Conservation (phyloP, 352 stramenopile species). For the Globisporangium cederbergense region DNA sequence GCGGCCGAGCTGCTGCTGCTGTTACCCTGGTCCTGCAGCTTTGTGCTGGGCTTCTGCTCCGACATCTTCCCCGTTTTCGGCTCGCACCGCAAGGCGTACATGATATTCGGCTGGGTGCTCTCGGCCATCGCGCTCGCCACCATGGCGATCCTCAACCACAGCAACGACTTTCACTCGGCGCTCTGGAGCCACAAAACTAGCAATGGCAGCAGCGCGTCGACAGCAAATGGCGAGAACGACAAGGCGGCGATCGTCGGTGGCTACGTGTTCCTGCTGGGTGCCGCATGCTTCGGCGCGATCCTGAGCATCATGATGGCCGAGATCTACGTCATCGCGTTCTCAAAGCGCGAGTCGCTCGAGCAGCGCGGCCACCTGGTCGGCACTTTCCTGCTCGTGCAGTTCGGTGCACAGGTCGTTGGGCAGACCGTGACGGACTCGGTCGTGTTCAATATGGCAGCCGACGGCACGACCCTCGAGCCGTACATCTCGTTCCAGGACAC, state of each 20-base stretch:
- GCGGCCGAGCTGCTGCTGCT: slow-evolving; percentile 32
- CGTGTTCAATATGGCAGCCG: slow-evolving; percentile 26
- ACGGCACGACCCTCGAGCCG: slow-evolving; percentile 9
- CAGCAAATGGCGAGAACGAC: slow-evolving; percentile 18
- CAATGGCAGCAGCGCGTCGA: slow-evolving; percentile 8
- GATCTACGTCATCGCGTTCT: slow-evolving; percentile 46
- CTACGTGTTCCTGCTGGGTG: slow-evolving; percentile 35
- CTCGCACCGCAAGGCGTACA: slow-evolving; percentile 23
- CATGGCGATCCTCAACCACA: slow-evolving; percentile 31
- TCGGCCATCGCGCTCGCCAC: slow-evolving; percentile 25
- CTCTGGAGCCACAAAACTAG: slow-evolving; percentile 15
- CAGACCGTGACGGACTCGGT: slow-evolving; percentile 30
- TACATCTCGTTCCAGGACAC: slow-evolving; percentile 26
- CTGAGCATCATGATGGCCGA: slow-evolving; percentile 37
- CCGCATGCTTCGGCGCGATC: slow-evolving; percentile 42
- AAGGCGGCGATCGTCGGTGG: slow-evolving; percentile 24
- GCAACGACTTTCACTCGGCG: slow-evolving; percentile 18
- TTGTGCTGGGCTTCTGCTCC: slow-evolving; percentile 19
- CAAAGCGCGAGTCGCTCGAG: slow-evolving; percentile 25
- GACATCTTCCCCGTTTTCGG: slow-evolving; percentile 22
- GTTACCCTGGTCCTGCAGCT: slow-evolving; percentile 40
- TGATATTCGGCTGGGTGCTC: slow-evolving; percentile 21
- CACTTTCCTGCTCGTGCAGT: slow-evolving; percentile 38
- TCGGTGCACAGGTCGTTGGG: slow-evolving; percentile 29
- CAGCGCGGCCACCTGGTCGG: slow-evolving; percentile 33